phyloP scores from a whole-genome alignment of 345 rosid genomes.

The Populus tremula region DNA sequence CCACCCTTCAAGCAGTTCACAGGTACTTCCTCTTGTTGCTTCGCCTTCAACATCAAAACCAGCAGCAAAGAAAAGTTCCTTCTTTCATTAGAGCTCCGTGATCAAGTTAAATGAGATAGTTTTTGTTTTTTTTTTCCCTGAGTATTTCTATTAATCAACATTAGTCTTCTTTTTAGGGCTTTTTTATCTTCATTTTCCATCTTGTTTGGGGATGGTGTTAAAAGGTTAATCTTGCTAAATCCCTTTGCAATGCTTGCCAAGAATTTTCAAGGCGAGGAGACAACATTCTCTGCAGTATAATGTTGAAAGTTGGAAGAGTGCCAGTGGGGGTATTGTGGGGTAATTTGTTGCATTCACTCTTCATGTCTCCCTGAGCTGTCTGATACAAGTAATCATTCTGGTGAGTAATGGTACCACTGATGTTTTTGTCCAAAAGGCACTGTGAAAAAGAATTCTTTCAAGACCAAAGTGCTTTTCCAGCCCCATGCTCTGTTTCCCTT shows the following conservation, averaged over 20 bases:
- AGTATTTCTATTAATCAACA: background rate
- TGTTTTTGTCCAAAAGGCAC: conserved; percentile 20
- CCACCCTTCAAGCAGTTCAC: conserved; percentile 35
- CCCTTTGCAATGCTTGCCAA: conserved; percentile 9
- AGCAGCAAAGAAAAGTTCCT: conserved; percentile 20
- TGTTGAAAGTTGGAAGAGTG: conserved; percentile 24
- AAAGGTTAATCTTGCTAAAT: conserved; percentile 20
- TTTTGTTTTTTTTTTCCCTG: background rate
- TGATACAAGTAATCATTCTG: conserved; percentile 38
- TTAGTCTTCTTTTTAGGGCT: background rate
- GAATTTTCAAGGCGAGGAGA: conserved; percentile 12
- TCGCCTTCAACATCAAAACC: conserved; percentile 38
- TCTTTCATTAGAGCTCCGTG: conserved; percentile 19
- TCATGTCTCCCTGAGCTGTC: conserved; percentile 43
- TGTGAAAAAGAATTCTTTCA: conserved; percentile 14
- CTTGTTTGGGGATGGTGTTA: conserved; percentile 7
- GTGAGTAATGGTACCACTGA: conserved; percentile 26
- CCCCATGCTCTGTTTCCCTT: background rate
- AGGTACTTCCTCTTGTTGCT: conserved; percentile 39
- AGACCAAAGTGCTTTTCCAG: background rate
- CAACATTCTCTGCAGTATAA: conserved; percentile 21
- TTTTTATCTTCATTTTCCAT: background rate
- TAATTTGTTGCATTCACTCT: conserved; percentile 36
- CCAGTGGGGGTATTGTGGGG: conserved; percentile 40
- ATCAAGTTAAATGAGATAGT: background rate